Conservation (phyloP, 805 yeast genomes). For the Ascoidea tarda region DNA sequence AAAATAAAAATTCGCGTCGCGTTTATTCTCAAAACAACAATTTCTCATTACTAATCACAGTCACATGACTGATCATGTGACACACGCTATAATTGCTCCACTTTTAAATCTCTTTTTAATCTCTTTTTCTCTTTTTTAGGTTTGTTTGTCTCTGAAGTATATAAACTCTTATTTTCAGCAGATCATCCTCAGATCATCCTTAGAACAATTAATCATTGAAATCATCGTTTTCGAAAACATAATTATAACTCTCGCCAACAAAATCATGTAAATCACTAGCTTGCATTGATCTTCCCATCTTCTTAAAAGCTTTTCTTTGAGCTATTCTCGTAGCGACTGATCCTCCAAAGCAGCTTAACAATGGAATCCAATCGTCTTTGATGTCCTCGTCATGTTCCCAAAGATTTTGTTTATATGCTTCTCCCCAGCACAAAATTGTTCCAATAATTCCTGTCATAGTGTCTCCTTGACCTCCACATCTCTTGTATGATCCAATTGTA, state of each 20-base stretch:
- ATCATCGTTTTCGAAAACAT: slow-evolving; percentile 19
- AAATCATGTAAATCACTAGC: slow-evolving; percentile 67
- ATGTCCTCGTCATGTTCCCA: slow-evolving; percentile 34
- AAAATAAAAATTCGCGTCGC: no score
- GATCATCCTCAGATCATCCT: no score
- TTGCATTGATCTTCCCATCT: slow-evolving; percentile 66
- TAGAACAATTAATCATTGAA: no score
- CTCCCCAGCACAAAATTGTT: slow-evolving; percentile 69
- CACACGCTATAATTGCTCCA: no score
- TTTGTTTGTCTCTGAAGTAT: no score
- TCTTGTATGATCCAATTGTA: slow-evolving; percentile 49
- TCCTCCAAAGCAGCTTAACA: slow-evolving; percentile 63
- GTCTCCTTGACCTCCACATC: slow-evolving; percentile 97
- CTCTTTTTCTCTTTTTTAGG: no score
- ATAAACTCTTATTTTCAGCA: no score
- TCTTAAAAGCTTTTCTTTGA: slow-evolving; percentile 46
- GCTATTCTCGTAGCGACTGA: slow-evolving; percentile 53
- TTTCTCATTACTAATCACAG: no score
- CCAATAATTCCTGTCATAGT: slow-evolving; percentile 80
- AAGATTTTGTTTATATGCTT: slow-evolving; percentile 36
- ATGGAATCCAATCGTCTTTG: slow-evolving; percentile 16
- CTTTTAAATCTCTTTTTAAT: no score
- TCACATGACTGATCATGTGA: no score
- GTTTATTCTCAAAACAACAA: no score
- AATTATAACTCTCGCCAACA: slow-evolving; percentile 50